Percentiles rank a stretch among this genome's conserved stretches.
Conservation (phyloP, 2,329 filamentous ascomycete species). For the Alternaria novae-zelandiae region DNA sequence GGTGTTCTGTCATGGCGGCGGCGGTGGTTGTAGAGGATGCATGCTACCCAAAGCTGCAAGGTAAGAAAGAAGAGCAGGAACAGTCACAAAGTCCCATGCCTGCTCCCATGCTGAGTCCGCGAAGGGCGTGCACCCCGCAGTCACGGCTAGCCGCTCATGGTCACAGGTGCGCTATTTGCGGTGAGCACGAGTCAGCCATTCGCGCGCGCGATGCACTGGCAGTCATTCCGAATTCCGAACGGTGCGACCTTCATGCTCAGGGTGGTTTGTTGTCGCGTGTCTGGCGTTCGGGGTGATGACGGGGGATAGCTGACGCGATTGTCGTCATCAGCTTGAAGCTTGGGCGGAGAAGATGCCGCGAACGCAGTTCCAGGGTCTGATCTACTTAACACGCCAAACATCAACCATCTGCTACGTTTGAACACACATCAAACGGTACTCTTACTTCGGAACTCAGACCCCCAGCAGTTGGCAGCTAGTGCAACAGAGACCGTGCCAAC, state of each 20-base stretch:
- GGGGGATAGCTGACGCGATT: not conserved
- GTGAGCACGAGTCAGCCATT: conserved; percentile 8
- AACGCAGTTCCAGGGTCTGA: not conserved
- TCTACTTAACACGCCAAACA: not conserved
- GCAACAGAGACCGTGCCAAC: not conserved
- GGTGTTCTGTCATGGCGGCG: conserved; percentile 46
- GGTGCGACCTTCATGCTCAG: not conserved
- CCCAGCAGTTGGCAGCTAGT: not conserved
- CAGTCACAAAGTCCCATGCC: conserved; percentile 1
- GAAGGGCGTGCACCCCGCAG: conserved; percentile 19
- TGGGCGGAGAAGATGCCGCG: not conserved
- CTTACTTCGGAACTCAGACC: not conserved
- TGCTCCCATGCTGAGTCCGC: conserved; percentile 13
- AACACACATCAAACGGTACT: not conserved
- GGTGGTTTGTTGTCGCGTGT: not conserved
- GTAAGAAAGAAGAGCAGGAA: not conserved
- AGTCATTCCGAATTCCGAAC: conserved; percentile 7
- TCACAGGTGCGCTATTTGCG: conserved; percentile 12
- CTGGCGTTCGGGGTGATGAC: not conserved
- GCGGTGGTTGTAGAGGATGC: conserved; percentile 9
- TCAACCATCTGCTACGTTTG: not conserved
- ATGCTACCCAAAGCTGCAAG: conserved; percentile 9
- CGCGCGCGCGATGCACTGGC: not conserved
- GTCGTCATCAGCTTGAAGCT: not conserved
- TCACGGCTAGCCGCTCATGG: conserved; percentile 19